Percentiles rank a stretch among this genome's conserved stretches.
Evolutionary conservation across 2,329 filamentous ascomycete genomes (phyloP).

Genomic region (Colletotrichum zoysiae): DNA sequence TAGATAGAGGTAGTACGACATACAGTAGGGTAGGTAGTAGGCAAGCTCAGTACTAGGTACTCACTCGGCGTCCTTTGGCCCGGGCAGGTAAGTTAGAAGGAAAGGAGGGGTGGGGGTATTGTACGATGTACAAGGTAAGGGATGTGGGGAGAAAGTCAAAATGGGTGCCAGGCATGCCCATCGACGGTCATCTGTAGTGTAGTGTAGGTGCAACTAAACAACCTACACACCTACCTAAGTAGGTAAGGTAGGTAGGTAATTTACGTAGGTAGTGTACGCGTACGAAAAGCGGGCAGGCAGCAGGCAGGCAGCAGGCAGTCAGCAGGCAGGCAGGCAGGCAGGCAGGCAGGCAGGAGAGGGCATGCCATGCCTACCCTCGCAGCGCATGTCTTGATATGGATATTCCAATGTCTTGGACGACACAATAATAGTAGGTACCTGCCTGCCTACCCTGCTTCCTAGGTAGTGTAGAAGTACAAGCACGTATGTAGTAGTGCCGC

Average conservation of each 20-base stretch:
- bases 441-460: no score
- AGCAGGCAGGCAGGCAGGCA: no score
- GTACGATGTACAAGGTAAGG: constrained; percentile 4
- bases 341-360: neutral
- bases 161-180: constrained; percentile 1
- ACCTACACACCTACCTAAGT: no score
- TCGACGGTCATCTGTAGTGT: neutral
- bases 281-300: neutral
- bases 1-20: no score
- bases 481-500: neutral
- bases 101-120: neutral
- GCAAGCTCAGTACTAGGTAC: no score
- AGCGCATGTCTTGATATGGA: neutral
- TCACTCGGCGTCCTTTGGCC: neutral
- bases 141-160: neutral
- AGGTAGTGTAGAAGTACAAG: no score
- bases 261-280: no score
- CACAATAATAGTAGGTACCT: neutral
- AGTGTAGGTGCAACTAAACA: no score
- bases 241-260: no score
- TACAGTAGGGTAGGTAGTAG: no score
- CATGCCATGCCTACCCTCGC: neutral
- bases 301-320: no score
- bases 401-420: neutral
- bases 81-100: neutral